phyloP scores from a whole-genome alignment of 192 early-diverging fungal species.

The Umbelopsis sp. region DNA sequence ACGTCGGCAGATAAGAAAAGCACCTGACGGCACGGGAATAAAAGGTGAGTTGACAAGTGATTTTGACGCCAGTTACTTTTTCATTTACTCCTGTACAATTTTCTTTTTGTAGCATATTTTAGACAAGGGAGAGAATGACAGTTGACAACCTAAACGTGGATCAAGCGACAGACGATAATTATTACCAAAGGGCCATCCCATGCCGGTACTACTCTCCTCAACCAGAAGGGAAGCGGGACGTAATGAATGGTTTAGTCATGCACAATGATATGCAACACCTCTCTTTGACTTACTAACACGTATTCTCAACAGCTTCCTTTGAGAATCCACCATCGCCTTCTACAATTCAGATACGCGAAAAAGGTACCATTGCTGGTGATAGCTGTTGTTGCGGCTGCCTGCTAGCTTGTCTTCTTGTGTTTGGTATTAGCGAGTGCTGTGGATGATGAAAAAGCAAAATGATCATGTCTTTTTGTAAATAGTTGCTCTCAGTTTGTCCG shows the following conservation, averaged over 20 bases:
- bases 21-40: slow-evolving; percentile 6
- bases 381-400: slow-evolving; percentile 8
- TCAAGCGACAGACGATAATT: neutral
- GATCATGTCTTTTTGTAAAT: too few species aligned
- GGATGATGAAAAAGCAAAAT: slow-evolving; percentile 8
- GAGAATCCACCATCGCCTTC: neutral
- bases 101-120: neutral
- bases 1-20: neutral
- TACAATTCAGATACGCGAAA: neutral
- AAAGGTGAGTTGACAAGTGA: neutral
- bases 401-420: neutral
- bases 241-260: neutral
- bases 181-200: neutral
- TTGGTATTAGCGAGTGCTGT: slow-evolving; percentile 15
- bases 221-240: neutral
- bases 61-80: neutral
- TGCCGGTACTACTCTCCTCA: slow-evolving; percentile 6
- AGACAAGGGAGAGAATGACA: neutral
- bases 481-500: too few species aligned
- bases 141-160: neutral
- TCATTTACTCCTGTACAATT: neutral
- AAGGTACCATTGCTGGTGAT: neutral
- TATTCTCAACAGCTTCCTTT: neutral
- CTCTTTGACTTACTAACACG: too few species aligned
- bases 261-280: neutral